Evolutionary conservation across 1,284 basidiomycete species (phyloP).

Genomic region (Polyporus tsugae): DNA sequence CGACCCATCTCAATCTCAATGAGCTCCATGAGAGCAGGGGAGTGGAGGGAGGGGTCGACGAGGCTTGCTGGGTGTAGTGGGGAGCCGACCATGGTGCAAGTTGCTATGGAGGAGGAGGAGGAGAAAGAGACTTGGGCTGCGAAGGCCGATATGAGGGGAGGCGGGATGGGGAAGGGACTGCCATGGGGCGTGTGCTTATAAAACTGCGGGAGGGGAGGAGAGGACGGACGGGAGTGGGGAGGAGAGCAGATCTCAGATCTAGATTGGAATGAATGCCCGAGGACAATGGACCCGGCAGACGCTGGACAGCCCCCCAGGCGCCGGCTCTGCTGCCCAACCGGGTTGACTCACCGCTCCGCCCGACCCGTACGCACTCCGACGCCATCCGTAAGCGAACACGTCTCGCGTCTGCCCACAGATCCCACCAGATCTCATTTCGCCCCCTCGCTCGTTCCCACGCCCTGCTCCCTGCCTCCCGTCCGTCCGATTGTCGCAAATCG

Average conservation of each 20-base stretch:
- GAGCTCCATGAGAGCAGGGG: conserved; percentile 68
- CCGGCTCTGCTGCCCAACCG: conserved; percentile 16
- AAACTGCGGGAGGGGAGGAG: conserved; percentile 18
- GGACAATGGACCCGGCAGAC: conserved; percentile 12
- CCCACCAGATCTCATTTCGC: conserved; percentile 18
- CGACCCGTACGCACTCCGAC: conserved; percentile 29
- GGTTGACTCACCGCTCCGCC: conserved; percentile 21
- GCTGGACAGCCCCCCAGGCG: conserved; percentile 11
- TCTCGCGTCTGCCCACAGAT: conserved; percentile 10
- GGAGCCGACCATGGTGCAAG: conserved; percentile 27
- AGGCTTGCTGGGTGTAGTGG: conserved; percentile 68
- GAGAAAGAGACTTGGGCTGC: conserved; percentile 17
- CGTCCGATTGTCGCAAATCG: conserved; percentile 2
- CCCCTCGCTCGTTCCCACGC: conserved; percentile 9
- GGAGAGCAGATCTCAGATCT: conserved; percentile 31
- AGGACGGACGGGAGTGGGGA: background rate
- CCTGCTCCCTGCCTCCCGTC: conserved; percentile 8
- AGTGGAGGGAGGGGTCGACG: conserved; percentile 66
- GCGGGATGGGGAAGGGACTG: conserved; percentile 27
- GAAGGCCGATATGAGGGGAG: conserved; percentile 17
- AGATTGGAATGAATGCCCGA: conserved; percentile 29
- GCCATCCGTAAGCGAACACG: conserved; percentile 26
- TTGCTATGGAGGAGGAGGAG: conserved; percentile 16
- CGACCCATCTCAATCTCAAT: conserved; percentile 66
- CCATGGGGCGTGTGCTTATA: conserved; percentile 25